Conservation (phyloP, 2,329 filamentous ascomycete genomes). For the Aureobasidium mangrovei region DNA sequence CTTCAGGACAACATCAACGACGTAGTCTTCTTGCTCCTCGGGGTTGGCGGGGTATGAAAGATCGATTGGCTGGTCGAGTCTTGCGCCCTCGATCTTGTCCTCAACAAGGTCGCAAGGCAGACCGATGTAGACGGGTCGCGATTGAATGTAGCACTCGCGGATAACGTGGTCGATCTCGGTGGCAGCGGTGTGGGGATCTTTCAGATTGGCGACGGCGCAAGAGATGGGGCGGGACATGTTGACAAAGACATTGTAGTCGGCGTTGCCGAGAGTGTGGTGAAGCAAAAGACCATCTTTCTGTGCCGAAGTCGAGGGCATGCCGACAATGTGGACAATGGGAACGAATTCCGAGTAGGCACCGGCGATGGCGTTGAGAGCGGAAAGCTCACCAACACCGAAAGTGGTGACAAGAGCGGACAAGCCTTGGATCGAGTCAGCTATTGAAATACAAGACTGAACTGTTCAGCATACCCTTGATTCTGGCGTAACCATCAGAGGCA, state of each 20-base stretch:
- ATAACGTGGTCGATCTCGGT: constrained; percentile 70
- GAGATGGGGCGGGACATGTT: constrained; percentile 65
- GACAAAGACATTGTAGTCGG: constrained; percentile 30
- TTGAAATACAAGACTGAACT: not conserved
- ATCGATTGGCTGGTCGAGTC: constrained; percentile 61
- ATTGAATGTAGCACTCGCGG: constrained; percentile 62
- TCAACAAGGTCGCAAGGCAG: constrained; percentile 76
- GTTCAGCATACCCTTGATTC: constrained; percentile 32
- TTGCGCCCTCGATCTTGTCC: constrained; percentile 65
- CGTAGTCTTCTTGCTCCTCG: constrained; percentile 64
- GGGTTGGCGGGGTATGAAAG: constrained; percentile 58
- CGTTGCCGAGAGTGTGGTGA: constrained; percentile 35
- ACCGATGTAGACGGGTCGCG: constrained; percentile 74
- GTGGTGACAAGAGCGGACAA: constrained; percentile 39
- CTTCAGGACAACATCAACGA: constrained; percentile 68
- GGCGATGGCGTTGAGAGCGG: constrained; percentile 39
- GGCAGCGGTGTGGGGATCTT: constrained; percentile 60
- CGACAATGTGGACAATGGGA: constrained; percentile 41
- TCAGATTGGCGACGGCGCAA: constrained; percentile 61
- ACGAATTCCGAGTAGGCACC: constrained; percentile 40
- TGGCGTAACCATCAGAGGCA: constrained; percentile 41
- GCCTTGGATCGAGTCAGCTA: not conserved
- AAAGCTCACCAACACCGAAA: constrained; percentile 42
- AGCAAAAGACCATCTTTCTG: constrained; percentile 35
- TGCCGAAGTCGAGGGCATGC: constrained; percentile 34